Conservation (phyloP, 2,329 filamentous ascomycete genomes). For the Alternaria gaisen region DNA sequence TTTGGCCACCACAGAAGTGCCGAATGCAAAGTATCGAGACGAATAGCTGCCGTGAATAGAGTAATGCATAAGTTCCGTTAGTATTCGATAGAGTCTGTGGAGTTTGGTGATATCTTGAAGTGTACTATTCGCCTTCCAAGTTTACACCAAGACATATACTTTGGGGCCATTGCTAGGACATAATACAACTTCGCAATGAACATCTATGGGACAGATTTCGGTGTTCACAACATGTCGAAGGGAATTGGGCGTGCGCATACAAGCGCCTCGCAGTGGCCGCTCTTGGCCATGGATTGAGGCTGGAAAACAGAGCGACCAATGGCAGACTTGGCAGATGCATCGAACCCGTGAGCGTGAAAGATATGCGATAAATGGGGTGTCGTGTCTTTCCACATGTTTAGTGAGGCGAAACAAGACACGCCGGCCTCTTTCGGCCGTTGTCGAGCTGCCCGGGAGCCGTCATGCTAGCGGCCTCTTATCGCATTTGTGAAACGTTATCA, state of each 20-base stretch:
- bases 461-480: background rate
- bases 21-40: background rate
- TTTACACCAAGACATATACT: background rate
- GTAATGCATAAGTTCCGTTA: background rate
- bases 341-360: background rate
- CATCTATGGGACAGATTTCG: background rate
- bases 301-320: background rate
- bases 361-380: background rate
- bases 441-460: background rate
- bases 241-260: background rate
- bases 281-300: background rate
- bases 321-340: background rate
- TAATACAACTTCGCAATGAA: background rate
- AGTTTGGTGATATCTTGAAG: background rate
- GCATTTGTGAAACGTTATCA: conserved; percentile 11
- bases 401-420: conserved; percentile 9
- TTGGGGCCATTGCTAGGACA: background rate
- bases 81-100: background rate
- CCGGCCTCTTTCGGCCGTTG: conserved; percentile 5
- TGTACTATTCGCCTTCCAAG: background rate
- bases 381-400: background rate
- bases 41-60: background rate
- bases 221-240: background rate
- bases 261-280: background rate
- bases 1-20: background rate